A percentile compares a stretch with the other conserved stretches of the same genome.
Conservation (phyloP, 352 stramenopile species). For the Thalassiosira hispida region DNA sequence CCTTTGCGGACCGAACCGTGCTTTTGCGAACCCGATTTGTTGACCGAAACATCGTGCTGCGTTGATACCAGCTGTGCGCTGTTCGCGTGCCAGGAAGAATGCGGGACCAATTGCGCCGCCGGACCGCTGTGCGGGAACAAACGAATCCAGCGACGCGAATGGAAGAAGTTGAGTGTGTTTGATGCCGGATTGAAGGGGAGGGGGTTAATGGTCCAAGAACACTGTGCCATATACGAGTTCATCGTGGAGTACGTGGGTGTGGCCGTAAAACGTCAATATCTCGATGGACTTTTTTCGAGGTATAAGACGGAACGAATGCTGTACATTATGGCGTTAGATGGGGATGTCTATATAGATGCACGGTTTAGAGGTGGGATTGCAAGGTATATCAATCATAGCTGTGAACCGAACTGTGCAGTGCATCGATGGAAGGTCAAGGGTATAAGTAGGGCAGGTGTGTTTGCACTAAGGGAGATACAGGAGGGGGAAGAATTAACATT, state of each 20-base stretch:
- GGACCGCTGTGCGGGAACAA: conserved; percentile 77
- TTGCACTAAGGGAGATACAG: conserved; percentile 79
- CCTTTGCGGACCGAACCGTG: conserved; percentile 43
- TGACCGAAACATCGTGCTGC: conserved; percentile 35
- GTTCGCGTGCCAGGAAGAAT: conserved; percentile 82
- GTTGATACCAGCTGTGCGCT: conserved; percentile 66
- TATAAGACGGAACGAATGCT: conserved; percentile 82
- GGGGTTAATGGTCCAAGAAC: conserved; percentile 65
- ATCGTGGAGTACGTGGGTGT: conserved; percentile 83
- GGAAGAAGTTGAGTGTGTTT: conserved; percentile 76
- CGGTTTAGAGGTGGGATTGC: conserved; percentile 92
- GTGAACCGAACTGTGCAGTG: conserved; percentile 93
- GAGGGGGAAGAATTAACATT: conserved; percentile 85
- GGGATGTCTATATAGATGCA: conserved; percentile 89
- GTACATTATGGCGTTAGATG: conserved; percentile 84
- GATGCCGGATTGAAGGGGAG: conserved; percentile 79
- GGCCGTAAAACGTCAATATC: conserved; percentile 65
- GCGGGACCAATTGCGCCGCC: conserved; percentile 60
- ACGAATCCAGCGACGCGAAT: conserved; percentile 70
- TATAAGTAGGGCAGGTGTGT: conserved; percentile 75
- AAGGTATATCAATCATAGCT: conserved; percentile 97
- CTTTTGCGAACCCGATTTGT: conserved; percentile 56
- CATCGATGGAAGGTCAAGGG: conserved; percentile 92
- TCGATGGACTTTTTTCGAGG: conserved; percentile 68
- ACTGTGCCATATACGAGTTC: conserved; percentile 65